Conservation (phyloP, 805 yeast genomes). For the Blastobotrys attinorum region DNA sequence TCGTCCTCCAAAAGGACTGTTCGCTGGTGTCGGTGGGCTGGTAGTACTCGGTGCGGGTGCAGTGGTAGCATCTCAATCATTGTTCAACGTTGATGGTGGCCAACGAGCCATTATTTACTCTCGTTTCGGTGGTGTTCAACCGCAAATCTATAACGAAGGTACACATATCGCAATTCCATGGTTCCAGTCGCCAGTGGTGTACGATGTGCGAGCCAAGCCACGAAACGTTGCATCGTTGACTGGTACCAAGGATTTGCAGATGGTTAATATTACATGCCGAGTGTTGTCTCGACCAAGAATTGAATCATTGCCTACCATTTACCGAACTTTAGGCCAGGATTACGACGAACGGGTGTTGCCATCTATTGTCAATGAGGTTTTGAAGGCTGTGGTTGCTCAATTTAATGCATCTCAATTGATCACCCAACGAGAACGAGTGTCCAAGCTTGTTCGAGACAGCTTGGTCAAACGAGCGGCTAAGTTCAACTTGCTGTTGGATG, state of each 20-base stretch:
- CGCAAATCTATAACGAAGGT: constrained; percentile 82
- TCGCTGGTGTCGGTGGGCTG: constrained; percentile 59
- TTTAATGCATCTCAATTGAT: constrained; percentile 96
- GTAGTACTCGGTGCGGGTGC: constrained; percentile 52
- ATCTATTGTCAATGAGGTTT: constrained; percentile 94
- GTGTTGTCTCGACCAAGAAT: constrained; percentile 87
- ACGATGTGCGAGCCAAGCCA: constrained; percentile 95
- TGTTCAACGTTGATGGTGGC: constrained; percentile 95
- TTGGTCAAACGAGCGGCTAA: constrained; percentile 84
- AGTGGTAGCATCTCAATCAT: constrained; percentile 43
- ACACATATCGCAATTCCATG: constrained; percentile 93
- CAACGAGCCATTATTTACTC: constrained; percentile 94
- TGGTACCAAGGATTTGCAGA: constrained; percentile 96
- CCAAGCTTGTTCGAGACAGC: constrained; percentile 83
- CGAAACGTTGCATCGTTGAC: constrained; percentile 92
- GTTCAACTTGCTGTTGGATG: constrained; percentile 84
- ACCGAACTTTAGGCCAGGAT: constrained; percentile 86
- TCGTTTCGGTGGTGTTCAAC: constrained; percentile 75
- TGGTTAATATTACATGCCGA: constrained; percentile 99
- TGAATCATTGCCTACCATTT: constrained; percentile 69
- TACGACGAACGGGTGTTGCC: constrained; percentile 97
- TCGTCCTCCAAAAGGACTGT: constrained; percentile 42
- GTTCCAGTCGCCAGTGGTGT: constrained; percentile 86
- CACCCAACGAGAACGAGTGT: constrained; percentile 97
- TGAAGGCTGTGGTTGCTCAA: constrained; percentile 95